Percentiles rank a stretch among this genome's conserved stretches.
Conservation (phyloP, 495 filamentous ascomycete species). For the Tuber borchii region DNA sequence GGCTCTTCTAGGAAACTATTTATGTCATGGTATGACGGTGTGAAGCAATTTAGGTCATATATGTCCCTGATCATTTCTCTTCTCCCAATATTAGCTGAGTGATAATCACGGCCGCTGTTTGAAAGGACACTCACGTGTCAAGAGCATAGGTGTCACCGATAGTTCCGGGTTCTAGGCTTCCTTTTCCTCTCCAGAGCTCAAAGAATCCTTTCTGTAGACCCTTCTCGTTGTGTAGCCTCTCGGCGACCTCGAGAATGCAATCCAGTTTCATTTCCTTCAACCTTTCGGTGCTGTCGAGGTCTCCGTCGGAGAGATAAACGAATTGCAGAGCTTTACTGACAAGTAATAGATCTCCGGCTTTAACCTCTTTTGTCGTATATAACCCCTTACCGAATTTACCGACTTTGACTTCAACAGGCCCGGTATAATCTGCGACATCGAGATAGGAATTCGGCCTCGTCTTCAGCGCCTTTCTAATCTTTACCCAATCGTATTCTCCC, state of each 20-base stretch:
- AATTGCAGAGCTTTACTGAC: not conserved
- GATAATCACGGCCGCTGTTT: not conserved
- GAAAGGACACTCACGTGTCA: not conserved
- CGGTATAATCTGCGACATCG: slow-evolving; percentile 3
- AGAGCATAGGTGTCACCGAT: not conserved
- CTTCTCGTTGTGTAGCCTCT: slow-evolving; percentile 1
- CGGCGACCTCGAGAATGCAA: not conserved
- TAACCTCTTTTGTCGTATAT: not conserved
- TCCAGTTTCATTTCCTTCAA: not conserved
- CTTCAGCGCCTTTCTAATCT: not conserved
- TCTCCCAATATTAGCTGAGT: not conserved
- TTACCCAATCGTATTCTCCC: not conserved
- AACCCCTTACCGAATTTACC: not conserved
- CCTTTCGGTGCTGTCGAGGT: not conserved
- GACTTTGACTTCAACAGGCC: not conserved
- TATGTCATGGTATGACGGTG: slow-evolving; percentile 2
- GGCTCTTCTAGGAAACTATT: not conserved
- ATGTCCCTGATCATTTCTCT: not conserved
- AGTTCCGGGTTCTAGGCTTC: not conserved
- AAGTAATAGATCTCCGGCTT: not conserved
- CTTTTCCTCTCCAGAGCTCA: slow-evolving; percentile 1
- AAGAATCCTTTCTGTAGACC: not conserved
- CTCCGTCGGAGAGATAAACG: not conserved
- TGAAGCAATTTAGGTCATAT: slow-evolving; percentile 2
- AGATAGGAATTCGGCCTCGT: not conserved